Percentiles rank a stretch among this genome's conserved stretches.
Evolutionary conservation across 805 yeast species (phyloP).

Genomic region (Komagataella kurtzmanii): DNA sequence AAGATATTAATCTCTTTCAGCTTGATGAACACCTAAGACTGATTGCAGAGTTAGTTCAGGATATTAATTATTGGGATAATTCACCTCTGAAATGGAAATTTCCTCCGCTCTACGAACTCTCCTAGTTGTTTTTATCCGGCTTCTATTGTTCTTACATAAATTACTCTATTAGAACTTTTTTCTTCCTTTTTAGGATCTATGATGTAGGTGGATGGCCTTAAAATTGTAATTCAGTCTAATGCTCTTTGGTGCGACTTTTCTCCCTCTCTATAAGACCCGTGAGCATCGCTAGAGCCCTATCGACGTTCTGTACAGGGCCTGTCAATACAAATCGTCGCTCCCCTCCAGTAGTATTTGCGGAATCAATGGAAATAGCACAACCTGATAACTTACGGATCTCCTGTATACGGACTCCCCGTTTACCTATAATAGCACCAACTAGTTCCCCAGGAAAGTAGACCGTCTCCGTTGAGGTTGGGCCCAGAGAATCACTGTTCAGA

Average conservation of each 20-base stretch:
- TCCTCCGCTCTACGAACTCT: constrained; percentile 7
- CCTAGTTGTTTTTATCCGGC: background rate
- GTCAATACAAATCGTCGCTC: constrained; percentile 61
- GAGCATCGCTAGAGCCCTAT: constrained; percentile 40
- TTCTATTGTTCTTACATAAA: background rate
- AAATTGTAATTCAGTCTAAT: too few species aligned
- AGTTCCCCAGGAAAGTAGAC: constrained; percentile 61
- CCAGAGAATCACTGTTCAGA: background rate
- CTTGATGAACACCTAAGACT: background rate
- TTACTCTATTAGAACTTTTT: background rate
- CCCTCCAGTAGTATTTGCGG: constrained; percentile 48
- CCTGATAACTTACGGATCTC: constrained; percentile 72
- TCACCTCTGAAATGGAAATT: constrained; percentile 9
- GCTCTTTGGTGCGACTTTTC: constrained; percentile 13
- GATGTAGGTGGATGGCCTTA: background rate
- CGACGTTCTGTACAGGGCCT: constrained; percentile 44
- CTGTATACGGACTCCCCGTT: constrained; percentile 74
- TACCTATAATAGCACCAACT: constrained; percentile 86
- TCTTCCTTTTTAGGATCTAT: background rate
- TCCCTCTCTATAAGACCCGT: constrained; percentile 47
- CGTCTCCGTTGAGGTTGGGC: constrained; percentile 19
- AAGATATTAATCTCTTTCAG: background rate
- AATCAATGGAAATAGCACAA: constrained; percentile 65
- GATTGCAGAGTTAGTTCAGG: background rate
- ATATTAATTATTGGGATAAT: constrained; percentile 1